Evolutionary conservation across 1,284 basidiomycete species (phyloP), one percentile per base, ranked within the genome.

Genomic region (Inonotus obliquus): DNA sequence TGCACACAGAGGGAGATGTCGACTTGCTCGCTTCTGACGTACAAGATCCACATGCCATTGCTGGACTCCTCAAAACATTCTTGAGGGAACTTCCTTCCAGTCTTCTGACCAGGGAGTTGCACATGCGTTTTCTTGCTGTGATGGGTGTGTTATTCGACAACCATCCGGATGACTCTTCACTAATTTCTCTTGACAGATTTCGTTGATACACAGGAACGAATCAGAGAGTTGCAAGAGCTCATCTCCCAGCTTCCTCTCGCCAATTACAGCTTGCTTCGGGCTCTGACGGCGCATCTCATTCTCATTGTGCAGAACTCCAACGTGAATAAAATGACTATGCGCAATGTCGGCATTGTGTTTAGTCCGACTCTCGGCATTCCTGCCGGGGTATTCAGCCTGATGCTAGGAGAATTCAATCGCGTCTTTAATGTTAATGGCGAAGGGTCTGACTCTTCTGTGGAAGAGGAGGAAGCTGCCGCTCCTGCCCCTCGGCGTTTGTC

Each of bases 261-360:
- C 66, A 98, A 99, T 75, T 99, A 98, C 74, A 92, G 91, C 63
- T 80, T 99, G 29, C 83, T 99, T 56, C 89, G 96, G 21, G 94
- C 94, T 6, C 81, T 98, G 57, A 95, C 92, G 11, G 92, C 94
- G n/a, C 96, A 99, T 74, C 80, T 99, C 61, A 97, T 98, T 70
- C 82, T 96, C 60, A 92, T 99, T 69, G 94, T 98, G 52, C 89
- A 94, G 73, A 94, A 97, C 72, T 85, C 93, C 17, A 73, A 84
- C 49, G 79, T 90, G 63, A 98, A 98, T 85, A 99, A 97, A 81
- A 99, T 99, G 97, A 97, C 92, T 49, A 89, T 99, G 84, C 87
- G 96, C 38, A 99, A 99, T 71, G 94, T 99, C 29, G 95, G 96
- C 21, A 99, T 99, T 65, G 96, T 99, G 32, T 98, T 97, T 75